Conservation (phyloP, 306 rosid species). For the Spatholobus suberectus region DNA sequence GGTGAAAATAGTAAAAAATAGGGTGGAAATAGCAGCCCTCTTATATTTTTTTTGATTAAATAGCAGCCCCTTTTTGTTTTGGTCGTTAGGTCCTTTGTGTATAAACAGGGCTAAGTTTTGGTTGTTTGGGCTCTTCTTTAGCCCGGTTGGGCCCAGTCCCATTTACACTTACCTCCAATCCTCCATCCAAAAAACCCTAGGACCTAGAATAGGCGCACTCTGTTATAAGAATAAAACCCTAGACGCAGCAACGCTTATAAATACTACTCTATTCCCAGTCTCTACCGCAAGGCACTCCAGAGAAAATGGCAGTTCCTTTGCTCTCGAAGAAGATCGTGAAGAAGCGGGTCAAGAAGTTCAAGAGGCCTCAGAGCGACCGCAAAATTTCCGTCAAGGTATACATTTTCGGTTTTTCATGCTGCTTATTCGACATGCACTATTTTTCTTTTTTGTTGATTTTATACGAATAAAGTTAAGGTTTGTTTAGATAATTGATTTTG, state of each 20-base stretch:
- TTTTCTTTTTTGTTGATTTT: no score
- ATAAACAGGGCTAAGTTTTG: not conserved
- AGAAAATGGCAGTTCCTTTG: slow-evolving; percentile 72
- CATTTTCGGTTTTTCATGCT: not conserved
- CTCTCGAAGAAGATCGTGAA: slow-evolving; percentile 71
- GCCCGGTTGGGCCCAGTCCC: not conserved
- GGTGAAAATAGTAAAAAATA: no score
- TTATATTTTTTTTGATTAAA: no score
- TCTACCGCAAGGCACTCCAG: not conserved
- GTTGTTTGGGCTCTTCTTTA: not conserved
- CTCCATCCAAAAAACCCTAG: not conserved
- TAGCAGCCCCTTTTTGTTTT: no score
- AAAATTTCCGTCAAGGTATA: slow-evolving; percentile 80
- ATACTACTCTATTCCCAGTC: not conserved
- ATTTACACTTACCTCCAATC: not conserved
- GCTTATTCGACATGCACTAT: accelerated
- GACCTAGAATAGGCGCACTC: not conserved
- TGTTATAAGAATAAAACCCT: slow-evolving; percentile 25
- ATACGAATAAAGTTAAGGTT: not conserved
- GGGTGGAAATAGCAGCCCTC: no score
- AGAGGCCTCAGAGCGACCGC: slow-evolving; percentile 84
- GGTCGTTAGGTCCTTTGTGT: no score
- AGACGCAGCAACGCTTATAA: slow-evolving; percentile 31
- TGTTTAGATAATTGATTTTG: not conserved
- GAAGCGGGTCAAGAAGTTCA: slow-evolving; percentile 86